These are phyloP conservation scores for Lentinula lateritia DNA, from an alignment of 768 basidiomycete genomes.

Conservation along the genomic window DNA sequence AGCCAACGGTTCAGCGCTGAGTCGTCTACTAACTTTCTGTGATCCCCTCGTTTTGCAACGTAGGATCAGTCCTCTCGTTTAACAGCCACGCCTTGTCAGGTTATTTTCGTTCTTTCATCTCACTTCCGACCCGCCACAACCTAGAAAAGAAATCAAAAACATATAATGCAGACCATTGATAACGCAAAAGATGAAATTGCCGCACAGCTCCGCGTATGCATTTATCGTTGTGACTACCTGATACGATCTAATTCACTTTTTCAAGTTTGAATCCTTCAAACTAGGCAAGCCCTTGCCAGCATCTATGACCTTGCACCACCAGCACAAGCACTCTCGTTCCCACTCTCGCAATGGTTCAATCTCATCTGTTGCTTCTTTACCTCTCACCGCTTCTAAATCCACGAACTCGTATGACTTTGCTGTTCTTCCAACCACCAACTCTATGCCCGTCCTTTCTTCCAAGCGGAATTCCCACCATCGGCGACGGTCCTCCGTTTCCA, in stretches of 20 bases:
- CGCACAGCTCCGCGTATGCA: conserved; percentile 36
- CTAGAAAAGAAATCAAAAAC: conserved; percentile 7
- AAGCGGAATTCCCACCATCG: conserved; percentile 80
- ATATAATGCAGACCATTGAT: conserved; percentile 19
- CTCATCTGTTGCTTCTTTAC: conserved; percentile 35
- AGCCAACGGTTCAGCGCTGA: not conserved
- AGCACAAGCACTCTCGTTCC: conserved; percentile 55
- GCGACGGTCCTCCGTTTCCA: conserved; percentile 84
- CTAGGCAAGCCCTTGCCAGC: conserved; percentile 48
- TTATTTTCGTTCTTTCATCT: conserved; percentile 25
- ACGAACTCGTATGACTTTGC: conserved; percentile 22
- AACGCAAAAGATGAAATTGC: conserved; percentile 28
- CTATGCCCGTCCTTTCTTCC: conserved; percentile 37
- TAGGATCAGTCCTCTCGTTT: conserved; percentile 31
- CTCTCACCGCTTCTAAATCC: conserved; percentile 34
- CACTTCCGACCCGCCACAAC: conserved; percentile 10
- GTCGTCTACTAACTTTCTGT: conserved; percentile 3
- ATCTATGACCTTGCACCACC: conserved; percentile 25
- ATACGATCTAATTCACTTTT: not conserved
- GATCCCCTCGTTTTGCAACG: not conserved
- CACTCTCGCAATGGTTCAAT: conserved; percentile 68
- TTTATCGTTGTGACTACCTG: conserved; percentile 9
- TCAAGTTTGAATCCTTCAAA: conserved; percentile 69
- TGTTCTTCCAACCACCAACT: conserved; percentile 28
- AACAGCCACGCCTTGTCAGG: conserved; percentile 26